Evolutionary conservation across 2,329 filamentous ascomycete species (phyloP).

Genomic region (Cercospora sp.): DNA sequence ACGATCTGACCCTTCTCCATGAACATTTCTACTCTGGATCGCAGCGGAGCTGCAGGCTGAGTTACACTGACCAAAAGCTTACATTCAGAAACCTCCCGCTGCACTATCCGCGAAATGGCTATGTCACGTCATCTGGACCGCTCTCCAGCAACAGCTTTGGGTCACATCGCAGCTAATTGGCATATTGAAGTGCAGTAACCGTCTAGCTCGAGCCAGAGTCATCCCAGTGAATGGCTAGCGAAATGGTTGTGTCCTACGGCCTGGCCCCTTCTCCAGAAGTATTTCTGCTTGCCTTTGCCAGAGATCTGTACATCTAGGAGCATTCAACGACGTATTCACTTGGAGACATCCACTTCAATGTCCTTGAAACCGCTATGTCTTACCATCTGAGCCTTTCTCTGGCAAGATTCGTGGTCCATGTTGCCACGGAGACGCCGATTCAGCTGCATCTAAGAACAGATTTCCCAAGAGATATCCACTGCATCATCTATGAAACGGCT

Average conservation of each 20-base stretch:
- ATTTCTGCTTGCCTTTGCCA: background rate
- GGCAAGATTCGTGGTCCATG: background rate
- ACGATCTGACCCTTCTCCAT: too few species aligned
- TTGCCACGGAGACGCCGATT: background rate
- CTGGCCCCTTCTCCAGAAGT: background rate
- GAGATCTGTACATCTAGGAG: background rate
- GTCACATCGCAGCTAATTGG: background rate
- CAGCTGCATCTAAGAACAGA: background rate
- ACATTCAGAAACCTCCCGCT: too few species aligned
- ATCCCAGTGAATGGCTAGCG: background rate
- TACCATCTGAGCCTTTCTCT: background rate
- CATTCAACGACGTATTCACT: background rate
- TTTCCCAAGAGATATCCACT: background rate
- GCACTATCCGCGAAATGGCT: too few species aligned
- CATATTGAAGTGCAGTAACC: background rate
- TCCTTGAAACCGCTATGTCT: background rate
- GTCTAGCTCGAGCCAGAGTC: background rate
- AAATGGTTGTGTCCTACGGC: background rate
- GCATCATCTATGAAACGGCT: background rate
- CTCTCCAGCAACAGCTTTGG: background rate
- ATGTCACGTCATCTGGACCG: too few species aligned
- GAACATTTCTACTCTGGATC: too few species aligned
- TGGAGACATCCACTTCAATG: background rate
- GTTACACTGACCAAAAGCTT: too few species aligned
- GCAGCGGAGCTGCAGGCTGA: too few species aligned